A percentile compares a stretch with the other conserved stretches of the same genome.
Conservation (phyloP, 2,329 filamentous ascomycete species). For the Neonectria sp. region DNA sequence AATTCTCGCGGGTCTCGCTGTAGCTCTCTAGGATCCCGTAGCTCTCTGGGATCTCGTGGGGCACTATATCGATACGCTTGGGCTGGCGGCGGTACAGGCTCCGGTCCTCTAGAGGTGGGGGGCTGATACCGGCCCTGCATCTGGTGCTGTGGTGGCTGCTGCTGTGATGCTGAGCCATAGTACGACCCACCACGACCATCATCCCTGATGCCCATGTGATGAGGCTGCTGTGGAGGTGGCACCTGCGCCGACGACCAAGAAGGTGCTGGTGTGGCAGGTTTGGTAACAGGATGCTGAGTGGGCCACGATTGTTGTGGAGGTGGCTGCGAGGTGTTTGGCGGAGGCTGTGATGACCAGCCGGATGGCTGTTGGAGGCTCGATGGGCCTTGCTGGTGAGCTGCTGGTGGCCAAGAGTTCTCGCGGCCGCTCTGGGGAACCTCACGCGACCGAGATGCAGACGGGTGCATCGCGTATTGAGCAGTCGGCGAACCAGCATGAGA, state of each 20-base stretch:
- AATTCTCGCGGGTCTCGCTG: not conserved
- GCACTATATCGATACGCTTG: slow-evolving; percentile 63
- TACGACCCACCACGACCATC: slow-evolving; percentile 54
- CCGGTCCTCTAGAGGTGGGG: slow-evolving; percentile 57
- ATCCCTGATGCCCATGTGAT: slow-evolving; percentile 56
- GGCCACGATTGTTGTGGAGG: slow-evolving; percentile 55
- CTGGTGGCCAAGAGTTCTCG: slow-evolving; percentile 54
- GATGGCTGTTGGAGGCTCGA: slow-evolving; percentile 44
- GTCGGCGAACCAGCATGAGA: slow-evolving; percentile 65
- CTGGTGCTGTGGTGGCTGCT: slow-evolving; percentile 53
- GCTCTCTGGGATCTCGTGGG: slow-evolving; percentile 55
- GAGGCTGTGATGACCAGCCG: slow-evolving; percentile 51
- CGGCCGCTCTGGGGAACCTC: slow-evolving; percentile 58
- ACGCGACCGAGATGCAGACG: slow-evolving; percentile 59
- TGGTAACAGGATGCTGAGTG: slow-evolving; percentile 51
- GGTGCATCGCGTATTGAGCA: slow-evolving; percentile 68
- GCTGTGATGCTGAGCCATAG: slow-evolving; percentile 51
- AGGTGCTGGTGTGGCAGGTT: slow-evolving; percentile 53
- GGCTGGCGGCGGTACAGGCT: slow-evolving; percentile 56
- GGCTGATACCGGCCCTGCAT: slow-evolving; percentile 58
- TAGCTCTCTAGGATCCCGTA: not conserved
- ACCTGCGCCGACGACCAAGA: slow-evolving; percentile 53
- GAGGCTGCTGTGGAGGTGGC: slow-evolving; percentile 52
- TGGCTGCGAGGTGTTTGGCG: slow-evolving; percentile 52
- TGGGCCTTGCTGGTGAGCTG: slow-evolving; percentile 41